phyloP scores from a whole-genome alignment of 805 yeast genomes.

The Kluyveromyces wickerhamii region DNA sequence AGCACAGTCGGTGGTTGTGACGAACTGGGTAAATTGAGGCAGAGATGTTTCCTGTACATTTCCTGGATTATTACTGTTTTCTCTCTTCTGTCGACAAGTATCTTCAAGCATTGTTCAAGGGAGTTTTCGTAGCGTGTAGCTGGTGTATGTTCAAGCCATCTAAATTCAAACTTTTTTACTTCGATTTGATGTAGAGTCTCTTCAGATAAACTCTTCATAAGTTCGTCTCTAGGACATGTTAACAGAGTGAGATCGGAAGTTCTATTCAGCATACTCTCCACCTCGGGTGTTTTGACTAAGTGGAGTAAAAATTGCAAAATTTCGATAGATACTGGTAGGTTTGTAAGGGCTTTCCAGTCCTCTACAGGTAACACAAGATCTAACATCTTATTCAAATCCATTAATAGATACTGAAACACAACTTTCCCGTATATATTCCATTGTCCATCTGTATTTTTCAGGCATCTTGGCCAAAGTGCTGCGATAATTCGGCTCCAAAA shows the following conservation, averaged over 20 bases:
- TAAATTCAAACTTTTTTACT: conserved; percentile 1
- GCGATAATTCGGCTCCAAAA: conserved; percentile 21
- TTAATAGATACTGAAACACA: conserved; percentile 17
- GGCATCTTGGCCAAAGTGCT: conserved; percentile 18
- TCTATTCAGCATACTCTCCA: not conserved
- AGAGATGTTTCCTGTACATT: conserved; percentile 3
- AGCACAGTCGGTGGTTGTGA: conserved; percentile 33
- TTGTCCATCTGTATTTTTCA: conserved; percentile 8
- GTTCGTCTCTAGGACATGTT: not conserved
- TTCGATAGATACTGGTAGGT: conserved; percentile 14
- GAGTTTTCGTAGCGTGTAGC: conserved; percentile 8
- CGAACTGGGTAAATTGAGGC: conserved; percentile 1
- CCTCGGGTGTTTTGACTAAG: not conserved
- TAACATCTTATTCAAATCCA: conserved; percentile 19
- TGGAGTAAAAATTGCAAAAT: conserved; percentile 7
- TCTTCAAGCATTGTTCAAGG: conserved; percentile 3
- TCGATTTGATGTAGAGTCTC: not conserved
- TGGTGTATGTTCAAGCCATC: conserved; percentile 4
- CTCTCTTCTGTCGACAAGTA: conserved; percentile 16
- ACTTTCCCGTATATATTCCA: conserved; percentile 16
- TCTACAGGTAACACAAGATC: conserved; percentile 15
- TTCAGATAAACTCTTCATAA: not conserved
- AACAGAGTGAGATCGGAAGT: conserved; percentile 1
- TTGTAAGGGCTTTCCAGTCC: conserved; percentile 18
- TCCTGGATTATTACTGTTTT: conserved; percentile 10